Conservation (phyloP, 306 rosid genomes). For the Trichosanthes truncata region DNA sequence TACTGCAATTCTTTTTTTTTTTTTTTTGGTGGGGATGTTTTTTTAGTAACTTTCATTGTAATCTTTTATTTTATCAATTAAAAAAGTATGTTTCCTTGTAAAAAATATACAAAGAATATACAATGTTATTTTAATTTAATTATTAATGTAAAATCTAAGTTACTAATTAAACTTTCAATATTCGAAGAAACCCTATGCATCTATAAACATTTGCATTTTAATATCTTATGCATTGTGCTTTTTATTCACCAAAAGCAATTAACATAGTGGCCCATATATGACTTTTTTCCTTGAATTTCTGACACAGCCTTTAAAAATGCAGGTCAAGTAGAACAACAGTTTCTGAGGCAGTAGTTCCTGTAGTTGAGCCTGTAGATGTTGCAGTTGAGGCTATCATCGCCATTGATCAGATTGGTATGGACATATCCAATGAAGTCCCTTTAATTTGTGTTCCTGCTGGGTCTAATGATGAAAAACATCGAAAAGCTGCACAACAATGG, state of each 20-base stretch:
- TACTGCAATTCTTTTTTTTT: neutral
- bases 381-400: conserved; percentile 25
- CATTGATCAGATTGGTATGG: conserved; percentile 28
- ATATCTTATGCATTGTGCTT: neutral
- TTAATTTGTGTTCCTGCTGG: conserved; percentile 26
- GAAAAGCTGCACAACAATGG: conserved; percentile 86
- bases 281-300: conserved; percentile 12
- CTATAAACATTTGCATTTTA: neutral
- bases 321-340: conserved; percentile 91
- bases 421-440: conserved; percentile 33
- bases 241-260: neutral
- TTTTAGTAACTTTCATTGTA: neutral
- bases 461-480: conserved; percentile 42
- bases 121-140: neutral
- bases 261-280: neutral
- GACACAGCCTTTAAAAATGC: conserved; percentile 23
- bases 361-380: conserved; percentile 31
- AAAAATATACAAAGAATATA: neutral
- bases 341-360: conserved; percentile 71
- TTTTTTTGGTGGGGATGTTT: neutral
- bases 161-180: neutral
- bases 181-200: neutral
- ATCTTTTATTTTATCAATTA: neutral
- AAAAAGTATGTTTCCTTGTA: neutral
- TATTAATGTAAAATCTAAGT: neutral